Evolutionary conservation across 2,329 filamentous ascomycete species (phyloP).

Genomic region (Aspergillus neotritici): DNA sequence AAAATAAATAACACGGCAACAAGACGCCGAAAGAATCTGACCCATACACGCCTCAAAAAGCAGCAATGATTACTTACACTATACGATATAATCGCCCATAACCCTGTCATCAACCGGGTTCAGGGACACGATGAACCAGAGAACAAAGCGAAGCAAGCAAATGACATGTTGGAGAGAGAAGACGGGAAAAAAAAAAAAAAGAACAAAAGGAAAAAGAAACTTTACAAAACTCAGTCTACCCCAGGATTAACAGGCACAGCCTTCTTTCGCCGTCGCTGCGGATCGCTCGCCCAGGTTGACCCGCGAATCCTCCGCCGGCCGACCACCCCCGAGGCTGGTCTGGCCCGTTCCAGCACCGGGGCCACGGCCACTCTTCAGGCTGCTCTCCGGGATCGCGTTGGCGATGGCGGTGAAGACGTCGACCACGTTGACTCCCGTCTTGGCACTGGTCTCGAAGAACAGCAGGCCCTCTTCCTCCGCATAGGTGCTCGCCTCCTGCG

Average conservation of each 20-base stretch:
- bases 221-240: slow-evolving; percentile 2
- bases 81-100: background rate
- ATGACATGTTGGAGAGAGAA: background rate
- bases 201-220: slow-evolving; percentile 1
- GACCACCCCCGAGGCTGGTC: slow-evolving; percentile 50
- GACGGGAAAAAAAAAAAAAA: slow-evolving; percentile 6
- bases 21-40: slow-evolving; percentile 3
- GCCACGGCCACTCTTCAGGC: slow-evolving; percentile 81
- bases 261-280: slow-evolving; percentile 75
- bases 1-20: slow-evolving; percentile 7
- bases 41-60: slow-evolving; percentile 6
- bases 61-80: background rate
- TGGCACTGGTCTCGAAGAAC: slow-evolving; percentile 97
- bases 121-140: slow-evolving; percentile 5
- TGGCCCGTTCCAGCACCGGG: slow-evolving; percentile 57
- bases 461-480: slow-evolving; percentile 89
- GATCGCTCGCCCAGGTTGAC: slow-evolving; percentile 75
- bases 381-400: slow-evolving; percentile 95
- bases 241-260: slow-evolving; percentile 70
- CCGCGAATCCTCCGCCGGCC: slow-evolving; percentile 51
- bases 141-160: background rate
- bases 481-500: slow-evolving; percentile 86
- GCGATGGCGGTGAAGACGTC: slow-evolving; percentile 98
- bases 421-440: slow-evolving; percentile 88
- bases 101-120: slow-evolving; percentile 9